These are phyloP conservation scores for Backusella westeae DNA, from an alignment of 192 early-diverging fungal genomes.

Conservation along the genomic window DNA sequence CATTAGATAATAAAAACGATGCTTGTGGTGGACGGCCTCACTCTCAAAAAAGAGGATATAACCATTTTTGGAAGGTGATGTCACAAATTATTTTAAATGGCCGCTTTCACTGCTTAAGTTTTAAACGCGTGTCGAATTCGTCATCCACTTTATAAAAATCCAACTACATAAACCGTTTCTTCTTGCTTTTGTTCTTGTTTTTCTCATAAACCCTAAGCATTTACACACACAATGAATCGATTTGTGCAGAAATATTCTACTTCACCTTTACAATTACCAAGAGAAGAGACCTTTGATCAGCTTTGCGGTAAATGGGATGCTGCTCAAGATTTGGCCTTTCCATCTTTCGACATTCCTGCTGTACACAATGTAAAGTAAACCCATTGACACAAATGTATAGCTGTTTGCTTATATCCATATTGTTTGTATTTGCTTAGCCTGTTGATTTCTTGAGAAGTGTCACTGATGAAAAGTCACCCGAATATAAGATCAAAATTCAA, in stretches of 20 bases:
- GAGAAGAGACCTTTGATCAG: conserved; percentile 11
- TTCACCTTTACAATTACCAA: conserved; percentile 24
- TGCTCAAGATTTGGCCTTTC: conserved; percentile 48
- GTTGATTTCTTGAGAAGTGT: conserved; percentile 81
- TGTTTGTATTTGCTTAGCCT: conserved; percentile 55
- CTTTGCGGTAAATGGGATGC: conserved; percentile 47
- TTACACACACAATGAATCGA: conserved; percentile 20
- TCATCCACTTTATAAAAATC: background rate
- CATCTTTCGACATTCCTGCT: conserved; percentile 56
- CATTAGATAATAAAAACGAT: no score
- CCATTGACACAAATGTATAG: background rate
- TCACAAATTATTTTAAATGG: background rate
- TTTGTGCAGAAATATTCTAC: conserved; percentile 34
- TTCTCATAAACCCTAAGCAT: background rate
- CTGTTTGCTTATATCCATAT: background rate
- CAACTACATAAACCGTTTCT: background rate
- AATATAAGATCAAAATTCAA: conserved; percentile 85
- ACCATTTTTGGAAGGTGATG: background rate
- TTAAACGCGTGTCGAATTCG: conserved; percentile 4
- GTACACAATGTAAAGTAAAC: conserved; percentile 46
- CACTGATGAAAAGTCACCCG: conserved; percentile 71
- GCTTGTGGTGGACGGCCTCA: no score
- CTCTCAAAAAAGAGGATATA: no score
- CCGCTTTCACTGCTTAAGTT: background rate
- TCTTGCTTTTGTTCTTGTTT: background rate